These are phyloP conservation scores for Tolypocladium ophioglossoides DNA, from an alignment of 2,329 filamentous ascomycete genomes.

Conservation along the genomic window DNA sequence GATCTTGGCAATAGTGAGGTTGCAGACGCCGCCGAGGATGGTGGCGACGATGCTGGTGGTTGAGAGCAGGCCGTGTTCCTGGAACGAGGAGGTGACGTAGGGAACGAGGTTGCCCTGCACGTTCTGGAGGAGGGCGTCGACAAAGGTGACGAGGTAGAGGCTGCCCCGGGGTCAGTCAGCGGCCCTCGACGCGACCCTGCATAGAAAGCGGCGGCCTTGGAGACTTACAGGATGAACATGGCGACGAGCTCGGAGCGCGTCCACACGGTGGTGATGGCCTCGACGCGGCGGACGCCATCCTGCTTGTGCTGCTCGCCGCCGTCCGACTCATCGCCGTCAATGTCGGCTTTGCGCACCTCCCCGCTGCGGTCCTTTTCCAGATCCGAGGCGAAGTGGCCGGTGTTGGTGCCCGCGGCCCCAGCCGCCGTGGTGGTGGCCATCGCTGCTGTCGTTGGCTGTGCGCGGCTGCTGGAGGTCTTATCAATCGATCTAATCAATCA, in stretches of 20 bases:
- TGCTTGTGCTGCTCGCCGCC: slow-evolving; percentile 17
- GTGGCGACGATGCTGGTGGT: slow-evolving; percentile 52
- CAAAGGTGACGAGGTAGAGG: slow-evolving; percentile 27
- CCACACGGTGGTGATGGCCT: slow-evolving; percentile 29
- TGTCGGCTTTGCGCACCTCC: not conserved
- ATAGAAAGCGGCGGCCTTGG: not conserved
- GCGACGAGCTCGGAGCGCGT: slow-evolving; percentile 21
- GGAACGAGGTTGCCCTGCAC: slow-evolving; percentile 41
- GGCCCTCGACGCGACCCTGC: not conserved
- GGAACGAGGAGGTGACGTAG: slow-evolving; percentile 57
- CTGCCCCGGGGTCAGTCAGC: slow-evolving; percentile 11
- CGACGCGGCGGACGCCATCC: slow-evolving; percentile 24
- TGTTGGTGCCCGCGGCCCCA: not conserved
- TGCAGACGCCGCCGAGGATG: slow-evolving; percentile 26
- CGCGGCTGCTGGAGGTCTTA: not conserved
- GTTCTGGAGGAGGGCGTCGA: slow-evolving; percentile 23
- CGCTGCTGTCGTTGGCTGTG: not conserved
- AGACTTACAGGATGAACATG: slow-evolving; percentile 26
- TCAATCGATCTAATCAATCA: slow-evolving; percentile 1
- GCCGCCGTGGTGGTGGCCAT: not conserved
- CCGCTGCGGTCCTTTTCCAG: not conserved
- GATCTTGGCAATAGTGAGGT: slow-evolving; percentile 34
- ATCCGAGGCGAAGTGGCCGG: not conserved
- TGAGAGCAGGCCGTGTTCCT: slow-evolving; percentile 53
- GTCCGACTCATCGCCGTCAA: slow-evolving; percentile 1